Percentiles rank a stretch among this genome's conserved stretches.
Evolutionary conservation across 2,329 filamentous ascomycete species (phyloP).

Genomic region (Talaromyces funiculosus): DNA sequence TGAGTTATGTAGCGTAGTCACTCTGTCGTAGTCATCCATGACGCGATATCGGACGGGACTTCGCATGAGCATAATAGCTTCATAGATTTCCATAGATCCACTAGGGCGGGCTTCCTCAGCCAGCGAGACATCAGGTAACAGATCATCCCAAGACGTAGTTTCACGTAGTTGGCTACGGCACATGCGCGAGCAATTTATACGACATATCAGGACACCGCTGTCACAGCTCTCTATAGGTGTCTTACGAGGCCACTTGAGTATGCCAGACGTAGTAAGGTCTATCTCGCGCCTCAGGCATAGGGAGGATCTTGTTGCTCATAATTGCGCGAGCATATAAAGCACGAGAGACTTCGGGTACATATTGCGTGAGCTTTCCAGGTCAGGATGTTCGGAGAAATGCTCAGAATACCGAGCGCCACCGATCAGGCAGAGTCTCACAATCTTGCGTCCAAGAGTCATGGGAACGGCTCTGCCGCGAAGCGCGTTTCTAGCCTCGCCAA

Average conservation of each 20-base stretch:
- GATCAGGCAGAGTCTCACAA: neutral
- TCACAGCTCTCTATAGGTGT: constrained; percentile 9
- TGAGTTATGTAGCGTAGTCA: neutral
- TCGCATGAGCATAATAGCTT: constrained; percentile 32
- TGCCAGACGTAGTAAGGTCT: constrained; percentile 17
- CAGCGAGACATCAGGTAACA: constrained; percentile 37
- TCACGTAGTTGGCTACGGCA: constrained; percentile 34
- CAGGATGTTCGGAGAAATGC: neutral
- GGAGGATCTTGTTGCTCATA: constrained; percentile 16
- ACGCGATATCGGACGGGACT: constrained; percentile 23
- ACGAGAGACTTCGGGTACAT: constrained; percentile 13
- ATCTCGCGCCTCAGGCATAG: constrained; percentile 1
- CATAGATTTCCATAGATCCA: constrained; percentile 24
- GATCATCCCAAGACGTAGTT: constrained; percentile 33
- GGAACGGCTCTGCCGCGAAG: neutral
- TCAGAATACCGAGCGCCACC: neutral
- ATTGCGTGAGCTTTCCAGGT: neutral
- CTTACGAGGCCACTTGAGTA: constrained; percentile 10
- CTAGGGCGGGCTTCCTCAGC: constrained; percentile 39
- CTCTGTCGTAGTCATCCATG: constrained; percentile 35
- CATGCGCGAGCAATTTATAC: constrained; percentile 39
- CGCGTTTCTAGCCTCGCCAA: neutral
- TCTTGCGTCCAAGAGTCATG: neutral
- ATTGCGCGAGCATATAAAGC: constrained; percentile 14
- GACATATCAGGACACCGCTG: constrained; percentile 21